These are phyloP conservation scores for Chimonanthus salicifolius DNA, from an alignment of 164 flowering plant species.

Conservation along the genomic window DNA sequence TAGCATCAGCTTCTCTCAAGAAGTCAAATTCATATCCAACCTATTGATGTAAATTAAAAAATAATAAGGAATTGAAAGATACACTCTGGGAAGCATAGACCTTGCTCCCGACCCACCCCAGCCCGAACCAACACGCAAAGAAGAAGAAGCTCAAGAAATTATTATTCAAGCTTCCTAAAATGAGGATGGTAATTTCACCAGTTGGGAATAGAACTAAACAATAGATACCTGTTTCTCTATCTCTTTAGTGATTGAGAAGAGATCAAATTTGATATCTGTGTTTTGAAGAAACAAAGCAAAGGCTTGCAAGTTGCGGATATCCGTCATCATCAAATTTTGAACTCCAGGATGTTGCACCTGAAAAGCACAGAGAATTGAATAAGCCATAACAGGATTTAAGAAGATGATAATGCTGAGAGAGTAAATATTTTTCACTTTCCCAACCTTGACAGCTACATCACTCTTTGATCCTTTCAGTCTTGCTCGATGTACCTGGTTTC, in stretches of 20 bases:
- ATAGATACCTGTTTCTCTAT: slow-evolving; percentile 85
- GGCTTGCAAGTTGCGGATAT: slow-evolving; percentile 85
- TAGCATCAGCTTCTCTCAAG: slow-evolving; percentile 80
- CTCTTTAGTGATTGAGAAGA: slow-evolving; percentile 81
- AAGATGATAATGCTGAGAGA: background rate
- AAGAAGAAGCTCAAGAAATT: background rate
- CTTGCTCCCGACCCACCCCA: background rate
- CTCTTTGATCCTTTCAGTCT: slow-evolving; percentile 64
- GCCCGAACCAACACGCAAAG: background rate
- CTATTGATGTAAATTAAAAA: slow-evolving; percentile 22
- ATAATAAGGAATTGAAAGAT: background rate
- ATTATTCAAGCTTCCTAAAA: background rate
- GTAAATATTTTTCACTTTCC: slow-evolving; percentile 9
- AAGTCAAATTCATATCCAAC: slow-evolving; percentile 96
- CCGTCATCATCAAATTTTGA: slow-evolving; percentile 90
- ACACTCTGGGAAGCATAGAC: background rate
- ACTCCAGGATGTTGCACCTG: slow-evolving; percentile 99
- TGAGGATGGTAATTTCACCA: background rate
- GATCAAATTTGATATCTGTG: slow-evolving; percentile 82
- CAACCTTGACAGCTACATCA: slow-evolving; percentile 94
- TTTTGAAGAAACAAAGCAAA: slow-evolving; percentile 90
- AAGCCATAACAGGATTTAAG: background rate
- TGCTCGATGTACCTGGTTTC: slow-evolving; percentile 81
- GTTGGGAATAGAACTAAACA: background rate
- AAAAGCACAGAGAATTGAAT: slow-evolving; percentile 1